Evolutionary conservation across 768 basidiomycete species (phyloP).

Genomic region (Russula earlei): DNA sequence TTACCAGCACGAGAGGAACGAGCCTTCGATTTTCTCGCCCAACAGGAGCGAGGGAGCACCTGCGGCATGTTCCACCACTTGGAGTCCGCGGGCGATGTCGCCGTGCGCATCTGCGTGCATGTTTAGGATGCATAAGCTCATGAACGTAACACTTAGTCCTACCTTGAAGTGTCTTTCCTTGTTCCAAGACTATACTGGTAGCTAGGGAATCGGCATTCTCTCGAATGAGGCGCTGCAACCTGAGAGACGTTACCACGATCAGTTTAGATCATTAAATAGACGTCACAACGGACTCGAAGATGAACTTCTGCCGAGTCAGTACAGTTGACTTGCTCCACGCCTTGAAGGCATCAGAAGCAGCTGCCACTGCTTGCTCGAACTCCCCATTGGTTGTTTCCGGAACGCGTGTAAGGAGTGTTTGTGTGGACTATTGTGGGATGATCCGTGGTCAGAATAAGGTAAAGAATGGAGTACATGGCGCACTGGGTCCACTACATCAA

Average conservation of each 20-base stretch:
- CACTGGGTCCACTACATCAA: slow-evolving; percentile 86
- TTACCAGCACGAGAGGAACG: background rate
- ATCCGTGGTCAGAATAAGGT: background rate
- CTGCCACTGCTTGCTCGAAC: slow-evolving; percentile 74
- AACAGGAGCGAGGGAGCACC: slow-evolving; percentile 79
- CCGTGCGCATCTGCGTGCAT: slow-evolving; percentile 73
- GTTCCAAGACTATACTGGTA: slow-evolving; percentile 83
- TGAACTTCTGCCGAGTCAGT: slow-evolving; percentile 78
- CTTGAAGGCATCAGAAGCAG: slow-evolving; percentile 79
- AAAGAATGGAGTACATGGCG: slow-evolving; percentile 23
- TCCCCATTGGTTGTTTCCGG: slow-evolving; percentile 80
- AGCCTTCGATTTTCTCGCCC: slow-evolving; percentile 89
- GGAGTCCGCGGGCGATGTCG: slow-evolving; percentile 85
- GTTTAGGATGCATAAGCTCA: background rate
- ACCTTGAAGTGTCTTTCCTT: slow-evolving; percentile 91
- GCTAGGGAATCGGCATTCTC: slow-evolving; percentile 82
- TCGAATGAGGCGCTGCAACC: slow-evolving; percentile 80
- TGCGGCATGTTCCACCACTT: slow-evolving; percentile 75
- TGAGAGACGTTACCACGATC: slow-evolving; percentile 26
- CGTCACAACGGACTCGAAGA: slow-evolving; percentile 64
- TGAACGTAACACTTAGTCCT: slow-evolving; percentile 19
- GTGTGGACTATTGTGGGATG: slow-evolving; percentile 55
- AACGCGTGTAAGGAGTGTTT: slow-evolving; percentile 80
- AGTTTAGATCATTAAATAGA: background rate
- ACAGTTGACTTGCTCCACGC: slow-evolving; percentile 83